Conservation (phyloP, 108 stramenopile species). For the Hondaea fermentalgiana region DNA sequence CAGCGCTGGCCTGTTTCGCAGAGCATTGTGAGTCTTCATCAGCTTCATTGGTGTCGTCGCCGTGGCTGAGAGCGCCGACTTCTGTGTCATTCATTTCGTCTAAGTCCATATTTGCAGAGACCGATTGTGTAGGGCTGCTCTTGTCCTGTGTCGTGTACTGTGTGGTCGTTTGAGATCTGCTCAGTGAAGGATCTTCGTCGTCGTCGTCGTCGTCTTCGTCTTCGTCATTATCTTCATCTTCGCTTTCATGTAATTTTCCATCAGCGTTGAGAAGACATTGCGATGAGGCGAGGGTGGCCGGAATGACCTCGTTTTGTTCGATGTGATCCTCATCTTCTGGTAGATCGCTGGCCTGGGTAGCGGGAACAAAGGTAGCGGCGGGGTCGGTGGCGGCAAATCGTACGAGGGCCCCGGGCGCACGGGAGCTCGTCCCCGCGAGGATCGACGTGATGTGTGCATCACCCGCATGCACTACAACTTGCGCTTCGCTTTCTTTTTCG, state of each 20-base stretch:
- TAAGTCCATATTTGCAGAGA: neutral
- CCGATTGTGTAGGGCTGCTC: neutral
- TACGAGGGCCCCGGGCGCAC: too few relatives aligned
- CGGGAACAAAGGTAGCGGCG: too few relatives aligned
- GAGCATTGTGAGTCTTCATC: too few relatives aligned
- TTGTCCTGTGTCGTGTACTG: neutral
- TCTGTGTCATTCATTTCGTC: neutral
- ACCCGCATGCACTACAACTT: too few relatives aligned
- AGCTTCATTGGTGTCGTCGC: too few relatives aligned
- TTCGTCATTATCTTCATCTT: neutral
- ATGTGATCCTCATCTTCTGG: neutral
- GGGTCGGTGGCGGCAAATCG: too few relatives aligned
- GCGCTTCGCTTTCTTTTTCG: too few relatives aligned
- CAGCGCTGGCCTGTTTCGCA: neutral
- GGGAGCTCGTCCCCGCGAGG: too few relatives aligned
- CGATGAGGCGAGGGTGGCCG: neutral
- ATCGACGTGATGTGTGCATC: too few relatives aligned
- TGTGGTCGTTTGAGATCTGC: neutral
- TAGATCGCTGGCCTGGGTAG: neutral
- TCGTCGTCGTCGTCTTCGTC: neutral
- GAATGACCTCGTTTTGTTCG: neutral
- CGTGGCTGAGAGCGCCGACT: too few relatives aligned
- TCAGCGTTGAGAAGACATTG: neutral
- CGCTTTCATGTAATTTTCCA: neutral
- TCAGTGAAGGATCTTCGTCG: neutral